Evolutionary conservation across 2,329 filamentous ascomycete genomes (phyloP), one percentile per base, ranked within the genome.

Genomic region (Xylaria multiplex): DNA sequence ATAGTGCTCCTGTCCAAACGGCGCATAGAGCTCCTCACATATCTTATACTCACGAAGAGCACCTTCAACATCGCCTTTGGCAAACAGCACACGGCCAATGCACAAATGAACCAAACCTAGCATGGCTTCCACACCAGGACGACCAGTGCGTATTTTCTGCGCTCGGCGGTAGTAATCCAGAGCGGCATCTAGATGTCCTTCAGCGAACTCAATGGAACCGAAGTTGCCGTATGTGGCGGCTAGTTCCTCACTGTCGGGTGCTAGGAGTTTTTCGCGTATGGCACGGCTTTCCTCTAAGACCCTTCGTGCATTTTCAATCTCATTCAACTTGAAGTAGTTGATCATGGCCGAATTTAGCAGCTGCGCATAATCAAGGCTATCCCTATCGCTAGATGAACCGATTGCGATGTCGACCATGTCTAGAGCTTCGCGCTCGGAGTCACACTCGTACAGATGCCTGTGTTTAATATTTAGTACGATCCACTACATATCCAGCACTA

Each of bases 281-380:
- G 42, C 42, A 45, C 42, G 16, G 42, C 42, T 45, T 45, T 45
- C 42, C 42, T 45, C 42, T 16, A 45, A 45, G 9, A 45, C 42
- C 14, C 42, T 45, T 45, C 42, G 11, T 16, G 42, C 42, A 45
- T 45, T 45, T 5, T 16, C 14, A 45, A 45, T 45, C 5, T 45
- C 42, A n/a, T 45, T 45, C 42, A 45, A 45, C 16, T 45, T 45
- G 42, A 45, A 45, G 16, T 45, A 45, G 42, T 45, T 45, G 14
- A 13, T 45, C 42, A 45, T 45, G 42, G 42, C 42, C 9, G 42
- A 45, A n/a, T 45, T 45, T 5, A 45, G 42, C 42, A 45, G 14
- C 42, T 45, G 42, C 42, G 42, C 42, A n/a, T 45, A 45, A n/a
- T 13, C 8, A 45, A 45, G 42, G 42, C 14, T 45, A 13, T 45